Conservation (phyloP, 2,329 filamentous ascomycete species). For the Ambrosiella xylebori region DNA sequence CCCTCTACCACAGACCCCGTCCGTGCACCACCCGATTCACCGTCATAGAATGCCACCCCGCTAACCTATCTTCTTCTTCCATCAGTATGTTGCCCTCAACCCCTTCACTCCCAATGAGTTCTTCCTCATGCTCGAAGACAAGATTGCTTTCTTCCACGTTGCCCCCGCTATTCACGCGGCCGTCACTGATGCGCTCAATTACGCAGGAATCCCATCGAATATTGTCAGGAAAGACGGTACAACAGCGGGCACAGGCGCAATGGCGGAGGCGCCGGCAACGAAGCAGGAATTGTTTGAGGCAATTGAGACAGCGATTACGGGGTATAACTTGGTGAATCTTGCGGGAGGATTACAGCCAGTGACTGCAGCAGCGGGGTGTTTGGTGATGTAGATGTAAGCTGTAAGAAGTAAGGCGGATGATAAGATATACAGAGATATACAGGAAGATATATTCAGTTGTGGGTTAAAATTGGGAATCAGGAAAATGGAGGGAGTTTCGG, state of each 20-base stretch:
- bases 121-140: constrained; percentile 13
- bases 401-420: too few relatives aligned
- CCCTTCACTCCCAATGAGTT: constrained; percentile 6
- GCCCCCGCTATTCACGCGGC: constrained; percentile 15
- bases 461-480: neutral
- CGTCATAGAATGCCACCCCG: neutral
- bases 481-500: neutral
- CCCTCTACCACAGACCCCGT: neutral
- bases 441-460: too few relatives aligned
- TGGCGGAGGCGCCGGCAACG: neutral
- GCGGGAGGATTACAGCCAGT: constrained; percentile 7
- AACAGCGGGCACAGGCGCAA: neutral
- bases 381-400: constrained; percentile 4
- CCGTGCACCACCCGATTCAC: neutral
- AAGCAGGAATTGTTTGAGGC: constrained; percentile 1
- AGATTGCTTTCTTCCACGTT: constrained; percentile 15
- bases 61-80: neutral
- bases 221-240: constrained; percentile 15
- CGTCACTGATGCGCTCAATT: constrained; percentile 14
- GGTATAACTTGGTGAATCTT: constrained; percentile 9
- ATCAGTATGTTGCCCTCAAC: constrained; percentile 6
- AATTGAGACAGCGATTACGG: constrained; percentile 10
- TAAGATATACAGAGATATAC: neutral
- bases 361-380: constrained; percentile 8
- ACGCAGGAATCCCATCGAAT: constrained; percentile 15